Evolutionary conservation across 2,329 filamentous ascomycete genomes (phyloP), one percentile per base, ranked within the genome.

Genomic region (Clonostachys rosea): DNA sequence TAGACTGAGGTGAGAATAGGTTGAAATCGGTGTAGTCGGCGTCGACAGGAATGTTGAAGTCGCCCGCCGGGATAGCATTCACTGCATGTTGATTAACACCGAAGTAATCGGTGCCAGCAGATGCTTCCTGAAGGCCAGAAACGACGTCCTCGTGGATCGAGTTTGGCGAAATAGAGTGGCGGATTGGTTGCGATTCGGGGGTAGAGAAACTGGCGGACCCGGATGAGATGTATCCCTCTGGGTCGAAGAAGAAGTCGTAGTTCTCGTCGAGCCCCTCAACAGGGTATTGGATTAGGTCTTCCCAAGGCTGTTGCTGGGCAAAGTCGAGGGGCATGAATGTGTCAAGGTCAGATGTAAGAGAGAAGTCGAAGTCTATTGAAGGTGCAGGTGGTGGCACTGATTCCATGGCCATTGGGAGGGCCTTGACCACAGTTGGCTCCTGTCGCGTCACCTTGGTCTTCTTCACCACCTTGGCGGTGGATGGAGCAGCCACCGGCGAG

Each of bases 1-100:
- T 67, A 16, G 74, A 70, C 18, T 64, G 61, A 4, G 77, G 76
- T 44, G 76, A 80, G 64, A 71, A 81, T 14, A 80, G 69, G 56
- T 71, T 75, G 65, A 81, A 81, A 64, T 80, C 77, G 53, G 70
- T 62, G 55, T 80, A 80, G 60, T 74, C 64, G 50, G 36, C 56
- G 41, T 43, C 51, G 49, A 46, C 48, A 47, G 48, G 14, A 39
- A n/a, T 39, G 36, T 30, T 30, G 24, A 30, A 30, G 24, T 30
- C 24, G 24, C 8, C 24, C 9, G 24, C 24, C 9, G 24, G 24
- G 24, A 9, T 30, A 30, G 24, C 24, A 30, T 30, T 30, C 24
- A 30, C 8, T 30, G 24, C 24, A 30, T 30, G 24, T 30, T 30
- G 24, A 30, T 30, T 9, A 30, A 30, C 24, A 30, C 24, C 6